Evolutionary conservation across 805 yeast species (phyloP).

Genomic region (Torulaspora franciscae): DNA sequence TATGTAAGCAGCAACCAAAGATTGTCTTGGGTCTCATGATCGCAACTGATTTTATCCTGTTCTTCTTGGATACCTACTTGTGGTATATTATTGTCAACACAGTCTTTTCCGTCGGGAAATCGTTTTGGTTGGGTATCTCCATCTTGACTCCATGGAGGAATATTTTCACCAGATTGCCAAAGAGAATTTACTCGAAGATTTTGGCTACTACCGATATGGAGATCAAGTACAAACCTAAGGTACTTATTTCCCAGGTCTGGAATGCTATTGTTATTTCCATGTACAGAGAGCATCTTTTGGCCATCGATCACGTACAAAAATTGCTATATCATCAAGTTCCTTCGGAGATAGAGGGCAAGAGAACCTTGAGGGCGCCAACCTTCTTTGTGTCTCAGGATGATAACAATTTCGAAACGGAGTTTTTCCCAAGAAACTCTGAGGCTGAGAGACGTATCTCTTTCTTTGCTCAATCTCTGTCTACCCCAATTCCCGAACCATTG

Average conservation of each 20-base stretch:
- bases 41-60: constrained; percentile 85
- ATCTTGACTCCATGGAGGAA: constrained; percentile 99
- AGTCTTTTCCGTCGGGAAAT: constrained; percentile 93
- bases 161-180: constrained; percentile 94
- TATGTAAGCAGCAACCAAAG: constrained; percentile 83
- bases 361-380: constrained; percentile 97
- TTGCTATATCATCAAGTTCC: constrained; percentile 98
- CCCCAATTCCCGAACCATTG: constrained; percentile 97
- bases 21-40: constrained; percentile 90
- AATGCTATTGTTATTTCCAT: constrained; percentile 97
- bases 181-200: constrained; percentile 96
- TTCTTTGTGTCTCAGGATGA: constrained; percentile 98
- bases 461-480: constrained; percentile 97
- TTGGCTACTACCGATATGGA: constrained; percentile 99
- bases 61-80: constrained; percentile 97
- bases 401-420: constrained; percentile 87
- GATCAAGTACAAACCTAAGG: constrained; percentile 97
- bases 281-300: constrained; percentile 98
- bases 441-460: constrained; percentile 99
- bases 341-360: constrained; percentile 94
- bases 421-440: constrained; percentile 94
- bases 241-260: constrained; percentile 97
- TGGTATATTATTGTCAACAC: constrained; percentile 97
- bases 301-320: constrained; percentile 98
- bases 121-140: constrained; percentile 98